A percentile compares a stretch with the other conserved stretches of the same genome.
These are phyloP conservation scores for Ophiocordyceps unilateralis DNA, from an alignment of 2,329 filamentous ascomycete species.

Conservation along the genomic window DNA sequence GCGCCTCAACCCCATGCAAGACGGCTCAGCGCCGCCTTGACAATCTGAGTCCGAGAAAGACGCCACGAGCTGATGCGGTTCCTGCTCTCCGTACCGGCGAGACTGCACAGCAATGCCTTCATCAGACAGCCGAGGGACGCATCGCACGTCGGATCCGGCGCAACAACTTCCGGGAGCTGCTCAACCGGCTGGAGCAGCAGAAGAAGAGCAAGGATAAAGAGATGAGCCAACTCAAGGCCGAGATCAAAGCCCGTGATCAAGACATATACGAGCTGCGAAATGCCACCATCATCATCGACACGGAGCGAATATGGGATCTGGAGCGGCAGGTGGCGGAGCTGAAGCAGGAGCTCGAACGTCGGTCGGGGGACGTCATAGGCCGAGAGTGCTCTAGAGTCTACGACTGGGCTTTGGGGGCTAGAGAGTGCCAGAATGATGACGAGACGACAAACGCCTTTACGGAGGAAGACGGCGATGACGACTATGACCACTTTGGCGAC, in stretches of 20 bases:
- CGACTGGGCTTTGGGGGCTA: slow-evolving; percentile 34
- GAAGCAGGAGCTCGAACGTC: slow-evolving; percentile 14
- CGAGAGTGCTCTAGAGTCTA: slow-evolving; percentile 6
- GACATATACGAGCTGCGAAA: slow-evolving; percentile 36
- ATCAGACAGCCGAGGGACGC: slow-evolving; percentile 38
- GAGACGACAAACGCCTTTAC: slow-evolving; percentile 20
- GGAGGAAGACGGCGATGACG: not conserved
- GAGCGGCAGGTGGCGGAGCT: slow-evolving; percentile 22
- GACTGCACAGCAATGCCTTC: slow-evolving; percentile 17
- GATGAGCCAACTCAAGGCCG: slow-evolving; percentile 27
- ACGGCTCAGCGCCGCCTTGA: not conserved
- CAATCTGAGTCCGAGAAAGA: not conserved
- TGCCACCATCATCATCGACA: slow-evolving; percentile 30
- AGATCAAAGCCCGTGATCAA: slow-evolving; percentile 31
- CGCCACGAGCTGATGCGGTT: not conserved
- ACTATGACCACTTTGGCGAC: slow-evolving; percentile 28
- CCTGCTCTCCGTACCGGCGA: slow-evolving; percentile 18
- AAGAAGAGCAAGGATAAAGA: slow-evolving; percentile 27
- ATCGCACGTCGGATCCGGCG: slow-evolving; percentile 39
- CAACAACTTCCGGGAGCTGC: slow-evolving; percentile 39
- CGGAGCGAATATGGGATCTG: slow-evolving; percentile 23
- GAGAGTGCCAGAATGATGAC: slow-evolving; percentile 22
- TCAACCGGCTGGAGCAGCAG: slow-evolving; percentile 32
- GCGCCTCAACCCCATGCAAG: slow-evolving; percentile 25
- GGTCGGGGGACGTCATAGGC: slow-evolving; percentile 5